Evolutionary conservation across 495 filamentous ascomycete genomes (phyloP).

Genomic region (Bathelium albidoporum): DNA sequence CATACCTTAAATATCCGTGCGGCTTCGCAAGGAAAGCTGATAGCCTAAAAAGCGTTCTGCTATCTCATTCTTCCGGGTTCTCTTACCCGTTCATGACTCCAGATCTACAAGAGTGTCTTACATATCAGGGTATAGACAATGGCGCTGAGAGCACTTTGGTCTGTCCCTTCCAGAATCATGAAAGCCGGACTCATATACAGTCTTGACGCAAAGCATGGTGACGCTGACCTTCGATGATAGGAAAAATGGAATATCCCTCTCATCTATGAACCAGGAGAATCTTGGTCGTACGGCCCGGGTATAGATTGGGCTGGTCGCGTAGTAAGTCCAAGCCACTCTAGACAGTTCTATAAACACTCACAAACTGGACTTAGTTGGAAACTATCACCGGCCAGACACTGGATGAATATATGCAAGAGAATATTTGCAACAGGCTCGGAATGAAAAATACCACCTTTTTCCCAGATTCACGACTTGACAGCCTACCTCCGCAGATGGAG

Average conservation of each 20-base stretch:
- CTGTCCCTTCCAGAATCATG: background rate
- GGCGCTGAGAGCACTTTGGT: background rate
- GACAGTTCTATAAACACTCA: conserved; percentile 3
- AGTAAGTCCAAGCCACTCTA: conserved; percentile 14
- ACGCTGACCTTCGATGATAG: conserved; percentile 1
- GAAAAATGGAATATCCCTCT: conserved; percentile 21
- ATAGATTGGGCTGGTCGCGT: conserved; percentile 22
- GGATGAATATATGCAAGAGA: conserved; percentile 36
- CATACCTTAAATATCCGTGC: background rate
- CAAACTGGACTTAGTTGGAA: background rate
- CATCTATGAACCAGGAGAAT: conserved; percentile 27
- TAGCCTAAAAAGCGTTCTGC: conserved; percentile 10
- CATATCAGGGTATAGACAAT: background rate
- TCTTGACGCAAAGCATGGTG: background rate
- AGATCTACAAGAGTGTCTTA: background rate
- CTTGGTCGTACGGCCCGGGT: conserved; percentile 23
- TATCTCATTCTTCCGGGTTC: conserved; percentile 19
- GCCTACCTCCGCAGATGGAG: background rate
- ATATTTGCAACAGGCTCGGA: conserved; percentile 39
- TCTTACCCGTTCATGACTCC: conserved; percentile 9
- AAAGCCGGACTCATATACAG: background rate
- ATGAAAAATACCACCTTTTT: conserved; percentile 36
- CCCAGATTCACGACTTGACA: conserved; percentile 15
- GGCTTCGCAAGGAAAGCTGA: background rate
- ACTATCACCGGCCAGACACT: conserved; percentile 23